These are phyloP conservation scores for Penicillium canescens DNA, from an alignment of 495 filamentous ascomycete species.

Conservation along the genomic window DNA sequence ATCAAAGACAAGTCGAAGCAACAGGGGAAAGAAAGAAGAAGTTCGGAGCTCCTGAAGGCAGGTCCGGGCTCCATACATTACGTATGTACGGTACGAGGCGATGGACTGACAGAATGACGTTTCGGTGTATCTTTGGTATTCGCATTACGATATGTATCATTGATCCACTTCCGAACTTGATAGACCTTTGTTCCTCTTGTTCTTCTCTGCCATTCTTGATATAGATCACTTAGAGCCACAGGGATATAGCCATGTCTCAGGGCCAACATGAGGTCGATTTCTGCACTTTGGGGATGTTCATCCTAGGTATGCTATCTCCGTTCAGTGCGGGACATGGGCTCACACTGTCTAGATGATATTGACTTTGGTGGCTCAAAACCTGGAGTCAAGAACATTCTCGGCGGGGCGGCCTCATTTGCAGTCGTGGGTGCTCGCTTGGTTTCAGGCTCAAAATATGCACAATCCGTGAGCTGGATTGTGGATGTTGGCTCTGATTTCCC, in stretches of 20 bases:
- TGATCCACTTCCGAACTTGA: slow-evolving; percentile 1
- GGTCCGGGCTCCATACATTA: slow-evolving; percentile 16
- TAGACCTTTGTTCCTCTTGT: neutral
- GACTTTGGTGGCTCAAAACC: slow-evolving; percentile 61
- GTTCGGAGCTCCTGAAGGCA: slow-evolving; percentile 22
- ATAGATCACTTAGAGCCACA: neutral
- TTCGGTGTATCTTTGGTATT: slow-evolving; percentile 20
- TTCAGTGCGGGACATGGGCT: slow-evolving; percentile 15
- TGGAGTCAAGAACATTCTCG: slow-evolving; percentile 69
- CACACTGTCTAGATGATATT: slow-evolving; percentile 74
- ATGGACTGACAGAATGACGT: slow-evolving; percentile 9
- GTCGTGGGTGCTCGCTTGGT: slow-evolving; percentile 88
- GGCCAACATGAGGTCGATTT: slow-evolving; percentile 60
- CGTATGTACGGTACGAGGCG: slow-evolving; percentile 15
- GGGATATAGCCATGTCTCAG: too few species aligned
- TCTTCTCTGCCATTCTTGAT: neutral
- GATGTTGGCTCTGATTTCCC: slow-evolving; percentile 91
- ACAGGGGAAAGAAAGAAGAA: slow-evolving; percentile 7
- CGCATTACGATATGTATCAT: slow-evolving; percentile 11
- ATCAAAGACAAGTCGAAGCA: neutral
- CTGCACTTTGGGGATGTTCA: slow-evolving; percentile 93
- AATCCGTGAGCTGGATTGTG: slow-evolving; percentile 83
- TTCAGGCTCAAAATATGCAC: slow-evolving; percentile 47
- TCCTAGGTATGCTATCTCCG: slow-evolving; percentile 66
- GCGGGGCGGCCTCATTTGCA: slow-evolving; percentile 84